phyloP scores from a whole-genome alignment of 1,284 basidiomycete species.

The Irpex lacteus region DNA sequence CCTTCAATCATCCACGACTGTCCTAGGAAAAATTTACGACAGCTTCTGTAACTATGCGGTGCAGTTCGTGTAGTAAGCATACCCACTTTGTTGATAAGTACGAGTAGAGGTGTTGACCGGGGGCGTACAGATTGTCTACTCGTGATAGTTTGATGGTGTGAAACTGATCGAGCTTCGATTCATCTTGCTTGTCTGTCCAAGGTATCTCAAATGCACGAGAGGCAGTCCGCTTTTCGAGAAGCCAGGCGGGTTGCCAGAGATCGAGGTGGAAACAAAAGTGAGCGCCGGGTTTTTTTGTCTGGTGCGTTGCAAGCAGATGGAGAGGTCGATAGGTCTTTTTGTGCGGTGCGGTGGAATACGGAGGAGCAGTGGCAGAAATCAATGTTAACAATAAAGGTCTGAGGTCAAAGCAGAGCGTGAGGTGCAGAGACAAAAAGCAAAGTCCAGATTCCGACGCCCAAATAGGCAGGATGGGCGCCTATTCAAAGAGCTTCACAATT shows the following conservation, averaged over 20 bases:
- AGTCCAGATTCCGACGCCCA: slow-evolving; percentile 9
- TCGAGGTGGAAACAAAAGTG: slow-evolving; percentile 16
- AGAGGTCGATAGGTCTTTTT: slow-evolving; percentile 14
- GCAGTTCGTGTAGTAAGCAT: background rate
- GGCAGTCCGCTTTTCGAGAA: slow-evolving; percentile 5
- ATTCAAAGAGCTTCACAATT: slow-evolving; percentile 17
- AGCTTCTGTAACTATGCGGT: background rate
- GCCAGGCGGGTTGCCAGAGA: slow-evolving; percentile 9
- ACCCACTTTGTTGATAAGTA: background rate
- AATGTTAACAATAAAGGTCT: slow-evolving; percentile 15
- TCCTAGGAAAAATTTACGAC: background rate
- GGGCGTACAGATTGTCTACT: background rate
- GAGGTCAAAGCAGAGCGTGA: slow-evolving; percentile 12
- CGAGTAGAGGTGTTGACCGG: background rate
- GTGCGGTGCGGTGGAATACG: slow-evolving; percentile 10
- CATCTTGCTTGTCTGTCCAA: background rate
- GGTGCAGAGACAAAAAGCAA: slow-evolving; percentile 15
- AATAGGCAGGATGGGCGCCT: slow-evolving; percentile 11
- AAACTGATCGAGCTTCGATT: background rate
- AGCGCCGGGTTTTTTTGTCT: slow-evolving; percentile 19
- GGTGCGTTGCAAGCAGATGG: slow-evolving; percentile 4
- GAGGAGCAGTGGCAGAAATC: slow-evolving; percentile 7
- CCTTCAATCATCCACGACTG: background rate
- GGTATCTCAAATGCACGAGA: background rate
- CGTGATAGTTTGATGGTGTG: too few relatives aligned